Conservation (phyloP, 495 filamentous ascomycete species). For the Glutinoglossum americanum region DNA sequence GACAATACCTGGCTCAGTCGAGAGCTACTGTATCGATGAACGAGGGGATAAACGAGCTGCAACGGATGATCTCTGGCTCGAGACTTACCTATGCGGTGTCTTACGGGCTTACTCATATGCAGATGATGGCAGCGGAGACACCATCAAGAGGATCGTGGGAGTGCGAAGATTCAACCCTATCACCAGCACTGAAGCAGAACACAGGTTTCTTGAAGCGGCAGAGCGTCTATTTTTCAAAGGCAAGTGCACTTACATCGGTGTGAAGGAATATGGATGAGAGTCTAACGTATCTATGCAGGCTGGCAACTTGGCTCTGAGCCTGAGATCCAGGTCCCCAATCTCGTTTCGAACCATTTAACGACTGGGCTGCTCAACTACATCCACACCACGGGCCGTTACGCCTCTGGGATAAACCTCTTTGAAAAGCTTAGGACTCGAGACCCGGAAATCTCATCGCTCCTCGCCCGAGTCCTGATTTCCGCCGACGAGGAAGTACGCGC, state of each 20-base stretch:
- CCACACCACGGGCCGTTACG: constrained; percentile 79
- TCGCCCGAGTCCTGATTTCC: constrained; percentile 73
- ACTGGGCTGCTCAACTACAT: constrained; percentile 90
- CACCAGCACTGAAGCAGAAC: constrained; percentile 89
- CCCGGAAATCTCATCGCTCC: constrained; percentile 78
- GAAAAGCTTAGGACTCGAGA: constrained; percentile 84
- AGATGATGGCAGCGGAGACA: constrained; percentile 78
- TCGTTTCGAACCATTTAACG: constrained; percentile 89
- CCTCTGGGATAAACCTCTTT: constrained; percentile 93
- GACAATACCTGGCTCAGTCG: constrained; percentile 82
- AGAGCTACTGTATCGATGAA: constrained; percentile 92
- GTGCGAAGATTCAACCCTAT: constrained; percentile 92
- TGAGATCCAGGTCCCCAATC: constrained; percentile 89
- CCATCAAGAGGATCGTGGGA: constrained; percentile 81
- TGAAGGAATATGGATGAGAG: not conserved
- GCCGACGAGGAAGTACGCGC: constrained; percentile 94
- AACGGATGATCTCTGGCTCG: constrained; percentile 83
- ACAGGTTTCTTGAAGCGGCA: constrained; percentile 86
- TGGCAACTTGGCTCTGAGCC: constrained; percentile 94
- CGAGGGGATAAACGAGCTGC: constrained; percentile 81
- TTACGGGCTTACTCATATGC: constrained; percentile 88
- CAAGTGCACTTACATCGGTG: constrained; percentile 15
- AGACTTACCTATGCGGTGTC: constrained; percentile 89
- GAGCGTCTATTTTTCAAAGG: constrained; percentile 90
- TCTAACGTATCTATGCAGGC: constrained; percentile 24